Percentiles rank a stretch among this genome's conserved stretches.
Evolutionary conservation across 1,284 basidiomycete species (phyloP).

Genomic region (Malassezia pachydermatis): DNA sequence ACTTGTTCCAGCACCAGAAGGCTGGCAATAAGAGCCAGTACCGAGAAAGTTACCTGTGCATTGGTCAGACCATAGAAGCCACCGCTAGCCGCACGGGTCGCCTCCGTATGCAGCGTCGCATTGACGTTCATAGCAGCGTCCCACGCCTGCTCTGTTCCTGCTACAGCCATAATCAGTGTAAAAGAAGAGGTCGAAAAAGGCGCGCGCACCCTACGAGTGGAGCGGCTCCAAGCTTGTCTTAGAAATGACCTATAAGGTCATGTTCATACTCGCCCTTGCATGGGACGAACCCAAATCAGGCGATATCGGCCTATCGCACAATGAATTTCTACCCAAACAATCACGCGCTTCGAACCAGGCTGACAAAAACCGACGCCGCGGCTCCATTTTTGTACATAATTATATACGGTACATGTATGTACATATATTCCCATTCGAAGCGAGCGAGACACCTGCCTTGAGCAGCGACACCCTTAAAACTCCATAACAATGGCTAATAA

Average conservation of each 20-base stretch:
- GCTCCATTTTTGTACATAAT: too few relatives aligned
- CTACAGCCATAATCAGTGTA: constrained; percentile 1
- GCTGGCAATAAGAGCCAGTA: constrained; percentile 25
- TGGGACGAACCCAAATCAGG: constrained; percentile 4
- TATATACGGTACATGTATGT: too few relatives aligned
- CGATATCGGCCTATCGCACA: background rate
- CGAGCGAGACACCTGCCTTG: too few relatives aligned
- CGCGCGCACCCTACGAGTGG: too few relatives aligned
- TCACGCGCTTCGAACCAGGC: too few relatives aligned
- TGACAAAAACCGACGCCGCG: too few relatives aligned
- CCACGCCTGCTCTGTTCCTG: background rate
- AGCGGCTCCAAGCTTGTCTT: too few relatives aligned
- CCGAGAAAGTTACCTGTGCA: constrained; percentile 25
- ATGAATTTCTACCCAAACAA: background rate
- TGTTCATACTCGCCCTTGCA: background rate
- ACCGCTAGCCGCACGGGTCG: background rate
- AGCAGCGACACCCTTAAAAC: too few relatives aligned
- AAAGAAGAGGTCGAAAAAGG: background rate
- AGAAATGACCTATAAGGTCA: too few relatives aligned
- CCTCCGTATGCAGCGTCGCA: background rate
- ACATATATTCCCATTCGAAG: too few relatives aligned
- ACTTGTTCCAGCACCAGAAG: constrained; percentile 23
- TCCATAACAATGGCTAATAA: too few relatives aligned
- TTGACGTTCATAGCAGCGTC: background rate
- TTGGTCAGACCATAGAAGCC: constrained; percentile 2